Conservation (phyloP, 495 filamentous ascomycete species). For the Pyronema domesticum region DNA sequence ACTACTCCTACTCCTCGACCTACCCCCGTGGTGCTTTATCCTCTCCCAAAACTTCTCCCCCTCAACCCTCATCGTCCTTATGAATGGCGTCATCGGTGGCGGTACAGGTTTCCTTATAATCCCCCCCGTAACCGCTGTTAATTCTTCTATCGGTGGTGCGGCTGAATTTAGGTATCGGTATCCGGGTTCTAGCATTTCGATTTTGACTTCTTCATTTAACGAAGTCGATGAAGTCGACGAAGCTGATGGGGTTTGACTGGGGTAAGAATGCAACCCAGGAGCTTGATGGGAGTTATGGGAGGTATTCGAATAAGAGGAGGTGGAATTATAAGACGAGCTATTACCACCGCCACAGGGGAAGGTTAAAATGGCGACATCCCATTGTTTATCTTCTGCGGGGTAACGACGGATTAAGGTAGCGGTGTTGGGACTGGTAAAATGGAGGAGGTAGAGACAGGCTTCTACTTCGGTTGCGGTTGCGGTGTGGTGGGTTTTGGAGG, state of each 20-base stretch:
- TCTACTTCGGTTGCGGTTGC: slow-evolving; percentile 76
- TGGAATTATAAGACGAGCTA: too few species aligned
- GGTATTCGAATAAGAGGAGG: too few species aligned
- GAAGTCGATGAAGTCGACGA: not conserved
- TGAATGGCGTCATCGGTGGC: slow-evolving; percentile 6
- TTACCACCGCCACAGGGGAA: not conserved
- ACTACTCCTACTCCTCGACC: not conserved
- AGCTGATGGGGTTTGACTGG: too few species aligned
- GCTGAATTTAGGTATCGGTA: slow-evolving; percentile 33
- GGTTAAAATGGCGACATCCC: slow-evolving; percentile 43
- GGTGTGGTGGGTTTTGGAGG: slow-evolving; percentile 49
- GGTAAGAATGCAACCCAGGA: too few species aligned
- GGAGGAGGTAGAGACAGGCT: slow-evolving; percentile 77
- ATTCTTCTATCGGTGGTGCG: slow-evolving; percentile 10
- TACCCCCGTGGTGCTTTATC: slow-evolving; percentile 13
- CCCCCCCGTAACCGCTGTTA: slow-evolving; percentile 6
- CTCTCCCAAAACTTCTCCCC: slow-evolving; percentile 19
- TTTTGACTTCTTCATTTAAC: slow-evolving; percentile 28
- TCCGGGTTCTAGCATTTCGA: slow-evolving; percentile 45
- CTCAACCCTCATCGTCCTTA: slow-evolving; percentile 17
- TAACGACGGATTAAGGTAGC: slow-evolving; percentile 82
- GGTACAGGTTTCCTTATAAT: slow-evolving; percentile 7
- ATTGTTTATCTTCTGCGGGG: slow-evolving; percentile 58
- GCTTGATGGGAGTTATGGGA: too few species aligned
- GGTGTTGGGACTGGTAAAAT: slow-evolving; percentile 40